Conservation (phyloP, 2,329 filamentous ascomycete genomes). For the Lasiodiplodia hormozganensis region DNA sequence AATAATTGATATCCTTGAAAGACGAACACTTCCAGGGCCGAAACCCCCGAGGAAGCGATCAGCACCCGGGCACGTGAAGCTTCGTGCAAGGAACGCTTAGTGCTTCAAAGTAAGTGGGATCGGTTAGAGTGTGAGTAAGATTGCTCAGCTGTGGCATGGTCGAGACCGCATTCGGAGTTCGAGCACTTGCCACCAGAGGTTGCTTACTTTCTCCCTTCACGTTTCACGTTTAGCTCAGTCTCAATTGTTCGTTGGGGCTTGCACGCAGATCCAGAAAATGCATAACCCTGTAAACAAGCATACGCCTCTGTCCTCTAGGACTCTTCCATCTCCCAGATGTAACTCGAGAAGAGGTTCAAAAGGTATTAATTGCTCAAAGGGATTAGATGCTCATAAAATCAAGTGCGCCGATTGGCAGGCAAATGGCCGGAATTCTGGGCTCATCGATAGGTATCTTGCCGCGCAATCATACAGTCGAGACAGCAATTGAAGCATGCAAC, state of each 20-base stretch:
- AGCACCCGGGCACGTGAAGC: background rate
- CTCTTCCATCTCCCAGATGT: background rate
- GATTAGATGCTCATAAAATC: background rate
- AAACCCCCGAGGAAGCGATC: background rate
- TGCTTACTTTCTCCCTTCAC: background rate
- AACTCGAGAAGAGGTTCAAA: background rate
- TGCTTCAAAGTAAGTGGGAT: background rate
- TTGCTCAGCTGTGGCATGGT: background rate
- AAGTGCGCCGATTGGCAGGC: background rate
- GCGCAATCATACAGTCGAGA: background rate
- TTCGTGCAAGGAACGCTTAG: background rate
- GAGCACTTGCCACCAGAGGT: background rate
- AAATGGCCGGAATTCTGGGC: background rate
- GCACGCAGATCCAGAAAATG: background rate
- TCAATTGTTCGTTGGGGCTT: background rate
- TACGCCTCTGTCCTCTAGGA: background rate
- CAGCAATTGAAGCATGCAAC: background rate
- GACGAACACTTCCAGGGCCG: too few species aligned
- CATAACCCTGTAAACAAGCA: background rate
- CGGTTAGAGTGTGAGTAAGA: background rate
- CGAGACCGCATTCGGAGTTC: background rate
- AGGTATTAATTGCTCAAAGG: background rate
- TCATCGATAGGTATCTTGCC: background rate
- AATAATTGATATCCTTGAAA: background rate
- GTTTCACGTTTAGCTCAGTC: background rate